Conservation (phyloP, 257 asterid genomes). For the Fraxinus quadrangulata region DNA sequence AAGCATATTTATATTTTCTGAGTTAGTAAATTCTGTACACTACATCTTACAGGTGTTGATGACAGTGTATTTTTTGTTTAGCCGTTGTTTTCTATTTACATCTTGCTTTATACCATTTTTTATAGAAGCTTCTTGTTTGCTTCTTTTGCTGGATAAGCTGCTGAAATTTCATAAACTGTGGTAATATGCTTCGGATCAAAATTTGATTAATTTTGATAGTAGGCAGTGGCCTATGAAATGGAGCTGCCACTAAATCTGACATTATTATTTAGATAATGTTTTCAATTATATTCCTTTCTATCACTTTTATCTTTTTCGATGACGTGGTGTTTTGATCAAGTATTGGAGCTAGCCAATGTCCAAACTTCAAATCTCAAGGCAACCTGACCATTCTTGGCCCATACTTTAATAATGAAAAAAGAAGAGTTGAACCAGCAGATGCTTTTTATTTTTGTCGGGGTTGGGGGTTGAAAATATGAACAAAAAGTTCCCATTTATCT, state of each 20-base stretch:
- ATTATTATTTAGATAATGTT: neutral
- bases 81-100: constrained; percentile 3
- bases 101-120: constrained; percentile 4
- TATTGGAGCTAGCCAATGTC: neutral
- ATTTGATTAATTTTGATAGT: neutral
- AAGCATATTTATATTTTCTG: neutral
- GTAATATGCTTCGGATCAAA: neutral
- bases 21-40: neutral
- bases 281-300: neutral
- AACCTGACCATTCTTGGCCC: neutral
- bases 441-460: neutral
- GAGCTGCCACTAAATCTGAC: neutral
- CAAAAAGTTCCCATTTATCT: neutral
- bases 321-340: neutral
- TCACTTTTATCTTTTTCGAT: neutral
- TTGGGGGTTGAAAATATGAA: neutral
- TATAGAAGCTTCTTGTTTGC: constrained; percentile 15
- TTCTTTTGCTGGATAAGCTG: neutral
- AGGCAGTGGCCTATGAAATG: neutral
- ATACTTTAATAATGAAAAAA: neutral
- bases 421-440: neutral
- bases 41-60: neutral
- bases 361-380: neutral
- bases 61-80: constrained; percentile 5
- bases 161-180: neutral